Base-by-base conservation (phyloP, 208 protist species). In the Leptomonas pyrrhocoris region DNA sequence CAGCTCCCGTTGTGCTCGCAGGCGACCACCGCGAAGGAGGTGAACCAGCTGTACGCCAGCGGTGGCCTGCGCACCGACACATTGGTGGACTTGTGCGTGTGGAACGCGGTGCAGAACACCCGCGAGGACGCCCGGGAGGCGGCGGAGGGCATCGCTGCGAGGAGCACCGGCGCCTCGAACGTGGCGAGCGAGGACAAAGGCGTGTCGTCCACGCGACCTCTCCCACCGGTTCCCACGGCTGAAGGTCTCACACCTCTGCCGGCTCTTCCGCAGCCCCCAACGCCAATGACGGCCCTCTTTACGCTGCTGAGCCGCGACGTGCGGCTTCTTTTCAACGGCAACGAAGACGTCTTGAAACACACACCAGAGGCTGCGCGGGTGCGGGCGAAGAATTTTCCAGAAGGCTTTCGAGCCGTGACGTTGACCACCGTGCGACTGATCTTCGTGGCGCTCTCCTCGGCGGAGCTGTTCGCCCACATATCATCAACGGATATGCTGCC, bases 381-480 rank as follows among this genome's bases (percentile, higher is more conserved):
- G 30, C 72, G 72, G 0, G 72, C 72, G 19, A 77, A 70, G 57
- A 77, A 67, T 40, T 77, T 77, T 18, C 67, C 71, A 3, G 54
- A 77, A 2, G 80, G 72, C 54, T 74, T 81, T 45, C 67, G 72
- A 7, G 55, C 64, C 25, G 50, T 78, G 48, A 85, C 80, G 13
- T 70, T 82, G 27, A 59, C 58, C 31, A 51, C 70, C 23, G 67
- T 79, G 38, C 43, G 19, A 1, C 56, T 79, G 13, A 48, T 92
- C 2, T 87, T 85, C 54, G 36, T 36, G 18, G 72, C 84, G 18
- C 74, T 92, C 71, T 48, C 69, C 56, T 61, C 67, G 7, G 62
- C 61, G 25, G 64, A 74, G 8, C 55, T 83, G 21, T 66, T 88
- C 49, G 62, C 62, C 42, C 42, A 55, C 56, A 68, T 76, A 13